Conservation (phyloP, 139 green algal species). For the Picochlorum sp. region DNA sequence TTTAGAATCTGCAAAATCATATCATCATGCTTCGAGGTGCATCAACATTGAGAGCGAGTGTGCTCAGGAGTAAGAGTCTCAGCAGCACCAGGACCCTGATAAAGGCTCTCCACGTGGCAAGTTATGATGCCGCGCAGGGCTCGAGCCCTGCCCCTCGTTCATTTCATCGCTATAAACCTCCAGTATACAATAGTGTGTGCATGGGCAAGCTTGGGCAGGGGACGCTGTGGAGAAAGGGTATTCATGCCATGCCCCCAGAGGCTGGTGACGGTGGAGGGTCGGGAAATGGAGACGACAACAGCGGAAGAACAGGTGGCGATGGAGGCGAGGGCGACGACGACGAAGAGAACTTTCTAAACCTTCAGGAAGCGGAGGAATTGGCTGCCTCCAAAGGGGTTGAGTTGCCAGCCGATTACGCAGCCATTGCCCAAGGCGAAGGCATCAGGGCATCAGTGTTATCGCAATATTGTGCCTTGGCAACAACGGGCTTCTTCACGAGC, state of each 20-base stretch:
- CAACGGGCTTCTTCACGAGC: slow-evolving; percentile 30
- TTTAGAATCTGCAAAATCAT: too few relatives aligned
- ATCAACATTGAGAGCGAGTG: too few relatives aligned
- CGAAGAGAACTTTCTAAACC: slow-evolving; percentile 36
- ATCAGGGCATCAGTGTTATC: slow-evolving; percentile 31
- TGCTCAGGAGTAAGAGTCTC: too few relatives aligned
- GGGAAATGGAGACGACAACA: slow-evolving; percentile 11
- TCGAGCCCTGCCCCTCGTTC: too few relatives aligned
- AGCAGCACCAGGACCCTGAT: too few relatives aligned
- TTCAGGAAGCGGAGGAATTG: slow-evolving; percentile 42
- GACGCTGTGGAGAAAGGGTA: background rate
- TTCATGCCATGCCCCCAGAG: background rate
- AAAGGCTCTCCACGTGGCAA: too few relatives aligned
- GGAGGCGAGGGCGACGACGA: slow-evolving; percentile 27
- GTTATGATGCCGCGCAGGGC: too few relatives aligned
- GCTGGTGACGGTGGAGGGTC: background rate
- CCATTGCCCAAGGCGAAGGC: slow-evolving; percentile 30
- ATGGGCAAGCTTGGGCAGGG: background rate
- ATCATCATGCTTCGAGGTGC: too few relatives aligned
- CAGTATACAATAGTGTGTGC: too few relatives aligned
- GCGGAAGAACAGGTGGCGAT: slow-evolving; percentile 16
- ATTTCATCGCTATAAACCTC: too few relatives aligned
- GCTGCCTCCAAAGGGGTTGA: slow-evolving; percentile 38
- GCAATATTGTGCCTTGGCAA: slow-evolving; percentile 25
- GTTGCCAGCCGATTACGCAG: slow-evolving; percentile 47